phyloP scores from a whole-genome alignment of 208 protist genomes.

The Trichomonas vaginalis region DNA sequence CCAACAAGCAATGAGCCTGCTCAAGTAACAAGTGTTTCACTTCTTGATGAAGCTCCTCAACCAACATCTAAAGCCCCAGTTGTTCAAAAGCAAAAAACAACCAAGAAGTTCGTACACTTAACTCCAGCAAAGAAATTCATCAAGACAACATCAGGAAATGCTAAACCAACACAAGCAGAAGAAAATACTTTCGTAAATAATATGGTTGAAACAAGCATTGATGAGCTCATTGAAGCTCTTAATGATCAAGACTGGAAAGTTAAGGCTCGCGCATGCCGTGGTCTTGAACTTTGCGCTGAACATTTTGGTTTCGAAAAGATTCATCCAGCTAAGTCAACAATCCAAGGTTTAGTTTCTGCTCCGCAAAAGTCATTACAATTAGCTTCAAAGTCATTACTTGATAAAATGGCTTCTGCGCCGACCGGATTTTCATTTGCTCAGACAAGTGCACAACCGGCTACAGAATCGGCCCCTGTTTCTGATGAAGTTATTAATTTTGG shows the following conservation, averaged over 20 bases:
- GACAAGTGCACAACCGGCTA: background rate
- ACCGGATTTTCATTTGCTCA: background rate
- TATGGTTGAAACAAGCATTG: background rate
- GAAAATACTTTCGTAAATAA: background rate
- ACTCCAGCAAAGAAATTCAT: background rate
- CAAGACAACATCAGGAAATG: background rate
- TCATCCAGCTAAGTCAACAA: background rate
- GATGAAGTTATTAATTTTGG: background rate
- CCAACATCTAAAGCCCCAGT: background rate
- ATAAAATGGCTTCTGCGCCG: background rate
- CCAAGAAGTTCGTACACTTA: background rate
- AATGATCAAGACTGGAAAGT: background rate
- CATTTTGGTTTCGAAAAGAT: background rate
- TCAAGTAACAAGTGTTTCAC: background rate
- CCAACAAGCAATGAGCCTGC: background rate
- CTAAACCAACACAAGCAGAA: background rate
- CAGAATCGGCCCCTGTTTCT: background rate
- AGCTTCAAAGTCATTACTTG: background rate
- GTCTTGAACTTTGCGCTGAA: background rate
- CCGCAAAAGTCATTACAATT: background rate
- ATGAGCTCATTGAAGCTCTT: background rate
- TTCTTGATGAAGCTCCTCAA: background rate
- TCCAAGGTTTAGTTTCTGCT: background rate
- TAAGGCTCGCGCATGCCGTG: background rate
- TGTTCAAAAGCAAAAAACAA: background rate